Percentiles rank a stretch among this genome's conserved stretches.
Evolutionary conservation across 441 rosid genomes (phyloP).

Genomic region (Jatropha podagrica): DNA sequence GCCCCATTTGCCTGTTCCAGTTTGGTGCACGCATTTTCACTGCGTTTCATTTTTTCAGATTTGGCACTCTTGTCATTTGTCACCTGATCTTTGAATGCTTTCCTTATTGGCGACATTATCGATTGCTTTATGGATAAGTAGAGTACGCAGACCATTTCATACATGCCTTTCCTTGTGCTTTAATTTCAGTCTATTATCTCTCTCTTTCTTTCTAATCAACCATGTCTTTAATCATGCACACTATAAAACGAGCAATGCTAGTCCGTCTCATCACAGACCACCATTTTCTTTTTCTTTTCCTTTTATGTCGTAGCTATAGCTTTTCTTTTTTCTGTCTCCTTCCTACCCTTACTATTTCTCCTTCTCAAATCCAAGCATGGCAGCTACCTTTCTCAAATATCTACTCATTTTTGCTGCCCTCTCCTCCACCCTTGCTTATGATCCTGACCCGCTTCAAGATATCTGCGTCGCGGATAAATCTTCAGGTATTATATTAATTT

Average conservation of each 20-base stretch:
- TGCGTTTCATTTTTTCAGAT: neutral
- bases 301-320: too few species aligned
- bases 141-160: neutral
- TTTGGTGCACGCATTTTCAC: too few species aligned
- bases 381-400: slow-evolving; percentile 17
- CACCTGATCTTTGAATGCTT: slow-evolving; percentile 17
- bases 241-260: slow-evolving; percentile 5
- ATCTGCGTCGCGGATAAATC: slow-evolving; percentile 61
- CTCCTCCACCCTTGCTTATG: slow-evolving; percentile 38
- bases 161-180: slow-evolving; percentile 13
- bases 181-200: slow-evolving; percentile 18
- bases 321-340: neutral
- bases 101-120: neutral
- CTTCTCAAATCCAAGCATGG: slow-evolving; percentile 30
- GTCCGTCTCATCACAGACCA: neutral
- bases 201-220: slow-evolving; percentile 18
- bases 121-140: slow-evolving; percentile 53
- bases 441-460: slow-evolving; percentile 84
- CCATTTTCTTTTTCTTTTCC: neutral
- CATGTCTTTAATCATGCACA: neutral
- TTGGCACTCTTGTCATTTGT: neutral
- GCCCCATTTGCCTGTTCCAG: too few species aligned
- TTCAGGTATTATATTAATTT: slow-evolving; percentile 43
- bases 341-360: neutral
- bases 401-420: slow-evolving; percentile 35